Evolutionary conservation across 2,329 filamentous ascomycete genomes (phyloP), one percentile per base, ranked within the genome.

Genomic region (Trichoderma sp.): DNA sequence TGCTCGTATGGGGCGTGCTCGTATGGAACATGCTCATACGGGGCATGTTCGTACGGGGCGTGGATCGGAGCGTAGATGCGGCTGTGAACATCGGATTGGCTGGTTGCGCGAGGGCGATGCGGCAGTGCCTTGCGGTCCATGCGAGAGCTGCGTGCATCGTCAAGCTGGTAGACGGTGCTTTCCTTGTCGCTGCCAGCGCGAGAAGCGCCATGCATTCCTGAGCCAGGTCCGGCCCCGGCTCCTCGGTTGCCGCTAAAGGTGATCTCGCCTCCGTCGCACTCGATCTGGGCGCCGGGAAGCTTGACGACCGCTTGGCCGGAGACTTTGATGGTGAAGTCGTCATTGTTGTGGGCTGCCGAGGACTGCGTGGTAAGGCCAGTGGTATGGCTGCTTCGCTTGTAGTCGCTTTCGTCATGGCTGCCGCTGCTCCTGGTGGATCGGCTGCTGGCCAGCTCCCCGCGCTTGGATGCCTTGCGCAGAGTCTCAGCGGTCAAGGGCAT

Each of bases 371-470:
- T 72, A 11, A 91, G 90, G 56, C 89, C 87, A 14, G 91, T 92
- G 0, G 90, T 91, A 33, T 89, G 89, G 72, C 90, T 92, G 72
- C 90, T 92, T 77, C 89, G 88, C 78, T 87, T 88, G 81, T 88
- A 91, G 74, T 92, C 91, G 82, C 90, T 92, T 75, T 92, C 90
- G 78, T 92, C 91, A 60, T 86, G 90, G 80, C 91, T 92, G 27
- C 82, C 87, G 77, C 87, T 91, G 85, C 88, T 91, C 77, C 87
- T 87, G 71, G 87, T 91, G 53, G 88, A 91, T 29, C 87, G 87
- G 80, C 88, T 90, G 84, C 87, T 90, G 27, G 84, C 83, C 7
- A 84, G 86, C 75, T 85, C 86, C 77, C 84, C 86, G 72, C 80
- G 82, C 79, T 85, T 87, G 77, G 83, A 86, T 33, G 85, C 88